A percentile compares a stretch with the other conserved stretches of the same genome.
phyloP scores from a whole-genome alignment of 768 basidiomycete genomes.

The Lentinula raphanica region DNA sequence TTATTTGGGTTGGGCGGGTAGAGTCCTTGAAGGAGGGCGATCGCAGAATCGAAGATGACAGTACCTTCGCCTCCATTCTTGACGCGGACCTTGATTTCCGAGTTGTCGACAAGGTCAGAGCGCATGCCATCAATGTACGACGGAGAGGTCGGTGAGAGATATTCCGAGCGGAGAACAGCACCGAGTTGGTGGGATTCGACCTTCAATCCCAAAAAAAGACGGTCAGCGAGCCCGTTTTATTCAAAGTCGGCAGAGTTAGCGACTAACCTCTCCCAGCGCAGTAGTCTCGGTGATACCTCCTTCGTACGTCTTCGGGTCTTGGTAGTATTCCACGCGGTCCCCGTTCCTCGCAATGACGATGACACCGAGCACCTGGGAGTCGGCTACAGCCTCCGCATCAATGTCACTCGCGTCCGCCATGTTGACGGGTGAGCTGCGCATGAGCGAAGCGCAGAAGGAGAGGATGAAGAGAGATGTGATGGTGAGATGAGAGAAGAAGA shows the following conservation, averaged over 20 bases:
- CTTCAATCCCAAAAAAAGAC: too few species aligned
- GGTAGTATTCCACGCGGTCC: constrained; percentile 63
- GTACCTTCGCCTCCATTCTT: constrained; percentile 82
- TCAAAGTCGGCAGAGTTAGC: constrained; percentile 11
- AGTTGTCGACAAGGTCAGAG: constrained; percentile 65
- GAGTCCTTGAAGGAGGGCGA: constrained; percentile 79
- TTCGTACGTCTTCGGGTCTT: constrained; percentile 66
- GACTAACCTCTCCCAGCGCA: constrained; percentile 65
- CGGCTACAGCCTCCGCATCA: not conserved
- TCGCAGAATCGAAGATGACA: constrained; percentile 84
- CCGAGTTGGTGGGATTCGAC: constrained; percentile 67
- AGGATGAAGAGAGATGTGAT: constrained; percentile 1
- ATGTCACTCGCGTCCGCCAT: not conserved
- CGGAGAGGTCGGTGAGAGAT: constrained; percentile 60
- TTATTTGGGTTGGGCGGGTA: constrained; percentile 77
- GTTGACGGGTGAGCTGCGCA: constrained; percentile 1
- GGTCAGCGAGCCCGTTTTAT: too few species aligned
- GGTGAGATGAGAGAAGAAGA: constrained; percentile 1
- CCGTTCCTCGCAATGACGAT: constrained; percentile 77
- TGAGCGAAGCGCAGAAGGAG: constrained; percentile 4
- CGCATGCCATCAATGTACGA: constrained; percentile 65
- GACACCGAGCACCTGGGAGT: constrained; percentile 63
- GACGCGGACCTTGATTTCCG: constrained; percentile 68
- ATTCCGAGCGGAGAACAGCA: constrained; percentile 52
- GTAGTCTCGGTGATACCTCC: constrained; percentile 63